Conservation (phyloP, 2,329 filamentous ascomycete genomes). For the Xylariaceae sp. region DNA sequence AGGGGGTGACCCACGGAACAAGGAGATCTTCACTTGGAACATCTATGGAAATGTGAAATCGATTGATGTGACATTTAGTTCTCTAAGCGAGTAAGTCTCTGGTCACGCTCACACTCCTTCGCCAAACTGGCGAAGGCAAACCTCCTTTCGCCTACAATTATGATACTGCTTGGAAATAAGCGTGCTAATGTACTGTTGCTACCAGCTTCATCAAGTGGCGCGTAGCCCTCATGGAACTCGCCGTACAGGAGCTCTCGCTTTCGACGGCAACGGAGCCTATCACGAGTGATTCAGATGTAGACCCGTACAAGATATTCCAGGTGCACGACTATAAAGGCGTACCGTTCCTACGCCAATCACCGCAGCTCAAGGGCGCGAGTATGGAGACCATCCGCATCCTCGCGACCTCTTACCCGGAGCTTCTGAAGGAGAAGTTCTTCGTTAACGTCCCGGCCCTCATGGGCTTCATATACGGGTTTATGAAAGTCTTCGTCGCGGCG, state of each 20-base stretch:
- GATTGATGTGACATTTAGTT: constrained; percentile 72
- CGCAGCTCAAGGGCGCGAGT: constrained; percentile 68
- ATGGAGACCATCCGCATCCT: constrained; percentile 79
- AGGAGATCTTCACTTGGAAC: constrained; percentile 81
- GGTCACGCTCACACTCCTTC: constrained; percentile 1
- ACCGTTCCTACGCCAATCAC: constrained; percentile 78
- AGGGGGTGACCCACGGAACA: constrained; percentile 30
- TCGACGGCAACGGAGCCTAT: constrained; percentile 63
- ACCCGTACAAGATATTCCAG: constrained; percentile 87
- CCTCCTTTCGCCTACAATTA: too few species aligned
- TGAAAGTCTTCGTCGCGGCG: constrained; percentile 69
- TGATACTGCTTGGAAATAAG: too few species aligned
- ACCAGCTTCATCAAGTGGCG: constrained; percentile 83
- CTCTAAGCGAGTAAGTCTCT: constrained; percentile 66
- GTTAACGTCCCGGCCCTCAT: constrained; percentile 89
- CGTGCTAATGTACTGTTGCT: background rate
- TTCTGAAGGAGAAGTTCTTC: constrained; percentile 88
- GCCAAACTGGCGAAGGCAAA: background rate
- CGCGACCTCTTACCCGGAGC: constrained; percentile 79
- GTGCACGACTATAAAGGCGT: constrained; percentile 90
- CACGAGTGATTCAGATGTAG: constrained; percentile 65
- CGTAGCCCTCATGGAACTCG: constrained; percentile 83
- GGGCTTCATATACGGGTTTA: constrained; percentile 75
- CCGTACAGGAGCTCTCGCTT: constrained; percentile 69
- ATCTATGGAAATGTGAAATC: constrained; percentile 86